A percentile compares a stretch with the other conserved stretches of the same genome.
Evolutionary conservation across 1,139 yeast species (phyloP).

Genomic region (Debaryomyces sp.): DNA sequence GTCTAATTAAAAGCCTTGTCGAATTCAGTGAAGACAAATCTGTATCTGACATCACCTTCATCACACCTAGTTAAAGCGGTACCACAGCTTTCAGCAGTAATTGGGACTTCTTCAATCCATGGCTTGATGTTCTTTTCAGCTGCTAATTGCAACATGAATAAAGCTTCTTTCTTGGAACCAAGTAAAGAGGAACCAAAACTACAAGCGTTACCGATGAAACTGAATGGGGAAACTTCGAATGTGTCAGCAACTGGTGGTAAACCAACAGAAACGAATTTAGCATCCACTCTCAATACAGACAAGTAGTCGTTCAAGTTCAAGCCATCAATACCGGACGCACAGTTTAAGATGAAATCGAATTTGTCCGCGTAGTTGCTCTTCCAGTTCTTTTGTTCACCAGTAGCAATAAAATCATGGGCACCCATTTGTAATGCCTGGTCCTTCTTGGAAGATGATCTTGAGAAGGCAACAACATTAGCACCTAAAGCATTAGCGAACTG

Average conservation of each 20-base stretch:
- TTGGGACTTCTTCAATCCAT: constrained; percentile 45
- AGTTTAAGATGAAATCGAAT: constrained; percentile 52
- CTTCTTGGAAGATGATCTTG: constrained; percentile 38
- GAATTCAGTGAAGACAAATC: constrained; percentile 63
- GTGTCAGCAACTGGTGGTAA: constrained; percentile 41
- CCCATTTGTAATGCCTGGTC: constrained; percentile 41
- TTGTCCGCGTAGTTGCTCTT: constrained; percentile 27
- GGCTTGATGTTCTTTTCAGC: constrained; percentile 43
- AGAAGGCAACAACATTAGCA: constrained; percentile 43
- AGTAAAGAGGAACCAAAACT: constrained; percentile 36
- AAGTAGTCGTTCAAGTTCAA: constrained; percentile 34
- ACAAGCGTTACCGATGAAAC: constrained; percentile 32
- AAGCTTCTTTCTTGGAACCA: constrained; percentile 42
- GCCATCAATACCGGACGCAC: constrained; percentile 47
- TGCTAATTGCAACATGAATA: constrained; percentile 42
- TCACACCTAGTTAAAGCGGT: constrained; percentile 34
- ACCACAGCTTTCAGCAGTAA: constrained; percentile 32
- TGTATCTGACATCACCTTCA: constrained; percentile 62
- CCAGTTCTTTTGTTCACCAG: constrained; percentile 43
- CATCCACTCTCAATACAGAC: constrained; percentile 42
- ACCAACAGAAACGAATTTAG: constrained; percentile 57
- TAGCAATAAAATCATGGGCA: constrained; percentile 42
- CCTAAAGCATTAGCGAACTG: constrained; percentile 46
- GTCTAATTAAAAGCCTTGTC: constrained; percentile 33
- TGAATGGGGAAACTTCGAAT: constrained; percentile 29